Conservation (phyloP, 179 eudicot species). For the Spergularia azorica region DNA sequence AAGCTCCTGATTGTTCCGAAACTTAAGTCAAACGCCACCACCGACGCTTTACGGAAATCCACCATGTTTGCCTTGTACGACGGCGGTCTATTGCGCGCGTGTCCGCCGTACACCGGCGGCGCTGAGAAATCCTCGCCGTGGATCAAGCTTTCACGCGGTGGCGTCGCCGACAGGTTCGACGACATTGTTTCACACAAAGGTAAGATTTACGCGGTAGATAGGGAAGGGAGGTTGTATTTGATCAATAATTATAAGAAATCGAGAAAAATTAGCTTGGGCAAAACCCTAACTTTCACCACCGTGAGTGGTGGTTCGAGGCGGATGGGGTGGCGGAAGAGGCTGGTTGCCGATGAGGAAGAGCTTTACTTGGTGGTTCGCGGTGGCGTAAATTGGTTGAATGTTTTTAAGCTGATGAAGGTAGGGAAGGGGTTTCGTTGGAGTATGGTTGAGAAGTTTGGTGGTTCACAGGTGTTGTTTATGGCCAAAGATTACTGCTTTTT, state of each 20-base stretch:
- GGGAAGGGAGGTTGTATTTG: background rate
- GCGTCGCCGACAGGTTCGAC: background rate
- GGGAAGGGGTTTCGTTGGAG: background rate
- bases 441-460: background rate
- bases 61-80: background rate
- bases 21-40: background rate
- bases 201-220: background rate
- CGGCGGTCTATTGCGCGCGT: background rate
- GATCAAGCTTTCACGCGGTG: background rate
- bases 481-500: conserved; percentile 10
- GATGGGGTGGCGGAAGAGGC: conserved; percentile 7
- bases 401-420: background rate
- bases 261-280: background rate
- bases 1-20: background rate
- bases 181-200: background rate
- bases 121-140: background rate
- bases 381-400: background rate
- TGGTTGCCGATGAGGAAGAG: background rate
- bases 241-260: background rate
- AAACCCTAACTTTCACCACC: background rate
- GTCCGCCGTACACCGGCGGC: background rate
- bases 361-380: background rate
- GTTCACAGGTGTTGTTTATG: background rate
- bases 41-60: too few relatives aligned
- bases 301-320: too few relatives aligned